Conservation (phyloP, 2,329 filamentous ascomycete species). For the Colletotrichum salicis region DNA sequence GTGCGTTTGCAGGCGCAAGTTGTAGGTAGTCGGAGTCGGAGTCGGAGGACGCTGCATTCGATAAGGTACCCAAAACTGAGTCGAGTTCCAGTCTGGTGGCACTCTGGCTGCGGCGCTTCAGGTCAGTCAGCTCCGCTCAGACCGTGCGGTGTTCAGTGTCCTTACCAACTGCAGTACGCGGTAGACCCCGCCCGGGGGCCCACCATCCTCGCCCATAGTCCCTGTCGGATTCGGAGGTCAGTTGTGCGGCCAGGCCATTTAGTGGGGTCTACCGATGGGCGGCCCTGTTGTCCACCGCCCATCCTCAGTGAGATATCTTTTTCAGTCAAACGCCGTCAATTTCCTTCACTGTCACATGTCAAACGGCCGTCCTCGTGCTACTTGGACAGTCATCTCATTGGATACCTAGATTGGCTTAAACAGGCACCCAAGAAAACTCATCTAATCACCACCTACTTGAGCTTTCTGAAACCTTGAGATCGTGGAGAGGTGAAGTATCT, state of each 20-base stretch:
- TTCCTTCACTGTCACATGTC: constrained; percentile 11
- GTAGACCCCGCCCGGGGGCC: background rate
- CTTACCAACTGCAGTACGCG: background rate
- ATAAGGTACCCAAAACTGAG: background rate
- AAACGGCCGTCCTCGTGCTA: background rate
- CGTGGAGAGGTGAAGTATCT: background rate
- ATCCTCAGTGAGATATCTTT: background rate
- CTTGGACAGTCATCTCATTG: background rate
- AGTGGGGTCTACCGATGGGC: background rate
- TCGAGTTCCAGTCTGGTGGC: background rate
- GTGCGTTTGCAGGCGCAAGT: constrained; percentile 14
- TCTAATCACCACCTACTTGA: background rate
- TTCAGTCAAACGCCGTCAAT: background rate
- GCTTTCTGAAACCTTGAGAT: background rate
- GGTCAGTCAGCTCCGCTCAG: background rate
- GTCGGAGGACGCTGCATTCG: background rate
- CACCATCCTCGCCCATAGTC: background rate
- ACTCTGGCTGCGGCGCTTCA: background rate
- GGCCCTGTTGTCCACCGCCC: background rate
- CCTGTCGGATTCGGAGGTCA: background rate
- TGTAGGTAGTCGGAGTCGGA: constrained; percentile 1
- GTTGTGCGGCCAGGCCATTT: constrained; percentile 2
- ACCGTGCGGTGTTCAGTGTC: background rate
- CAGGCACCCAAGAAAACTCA: background rate
- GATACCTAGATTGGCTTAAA: background rate